Evolutionary conservation across 768 basidiomycete species (phyloP).

Genomic region (Coprinopsis sp.): DNA sequence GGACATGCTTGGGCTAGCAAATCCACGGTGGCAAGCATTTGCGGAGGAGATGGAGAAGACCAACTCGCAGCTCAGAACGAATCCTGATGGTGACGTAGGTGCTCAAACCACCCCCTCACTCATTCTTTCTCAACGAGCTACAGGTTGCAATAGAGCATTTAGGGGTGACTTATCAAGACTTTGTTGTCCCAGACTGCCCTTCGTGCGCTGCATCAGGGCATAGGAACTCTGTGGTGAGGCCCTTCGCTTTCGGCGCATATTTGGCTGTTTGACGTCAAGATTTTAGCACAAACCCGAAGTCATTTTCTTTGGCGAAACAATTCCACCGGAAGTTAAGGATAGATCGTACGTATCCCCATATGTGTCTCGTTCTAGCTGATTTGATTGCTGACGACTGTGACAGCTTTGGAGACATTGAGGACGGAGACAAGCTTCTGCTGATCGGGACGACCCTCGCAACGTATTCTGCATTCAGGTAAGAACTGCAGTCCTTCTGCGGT

Average conservation of each 20-base stretch:
- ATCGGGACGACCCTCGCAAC: constrained; percentile 92
- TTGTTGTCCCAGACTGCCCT: constrained; percentile 75
- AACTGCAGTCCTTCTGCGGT: no score
- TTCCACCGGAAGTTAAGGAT: constrained; percentile 57
- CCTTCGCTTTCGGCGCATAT: background rate
- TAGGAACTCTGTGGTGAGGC: constrained; percentile 53
- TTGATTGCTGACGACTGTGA: no score
- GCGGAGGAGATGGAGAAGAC: constrained; percentile 58
- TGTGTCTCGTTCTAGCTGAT: no score
- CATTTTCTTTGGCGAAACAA: constrained; percentile 89
- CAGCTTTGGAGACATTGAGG: constrained; percentile 54
- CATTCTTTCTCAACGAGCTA: constrained; percentile 3
- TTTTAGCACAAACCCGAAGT: constrained; percentile 76
- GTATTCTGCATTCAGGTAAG: constrained; percentile 83
- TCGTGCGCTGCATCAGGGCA: constrained; percentile 57
- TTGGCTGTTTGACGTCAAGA: background rate
- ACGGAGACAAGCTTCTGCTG: constrained; percentile 65
- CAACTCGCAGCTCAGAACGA: constrained; percentile 65
- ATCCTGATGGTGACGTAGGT: constrained; percentile 90
- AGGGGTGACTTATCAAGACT: constrained; percentile 70
- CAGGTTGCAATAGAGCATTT: constrained; percentile 73
- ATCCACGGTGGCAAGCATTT: constrained; percentile 76
- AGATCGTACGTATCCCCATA: constrained; percentile 58
- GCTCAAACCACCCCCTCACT: background rate
- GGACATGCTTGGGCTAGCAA: constrained; percentile 60